Conservation (phyloP, 495 filamentous ascomycete genomes). For the Penicillium ucsense region DNA sequence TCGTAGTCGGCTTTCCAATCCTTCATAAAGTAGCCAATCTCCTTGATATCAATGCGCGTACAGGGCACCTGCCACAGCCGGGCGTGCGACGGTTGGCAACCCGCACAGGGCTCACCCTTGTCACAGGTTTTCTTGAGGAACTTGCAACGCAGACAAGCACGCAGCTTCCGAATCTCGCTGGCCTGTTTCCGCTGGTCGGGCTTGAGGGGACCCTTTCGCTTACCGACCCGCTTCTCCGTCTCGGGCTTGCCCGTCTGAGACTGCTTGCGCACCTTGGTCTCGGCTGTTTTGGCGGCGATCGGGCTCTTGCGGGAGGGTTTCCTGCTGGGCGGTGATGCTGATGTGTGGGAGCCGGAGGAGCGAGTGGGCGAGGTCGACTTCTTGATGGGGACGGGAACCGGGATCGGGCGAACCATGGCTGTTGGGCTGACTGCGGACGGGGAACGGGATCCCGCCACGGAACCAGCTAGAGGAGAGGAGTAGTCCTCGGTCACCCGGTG, state of each 20-base stretch:
- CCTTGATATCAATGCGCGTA: conserved; percentile 93
- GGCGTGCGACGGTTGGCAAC: conserved; percentile 86
- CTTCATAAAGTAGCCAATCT: conserved; percentile 95
- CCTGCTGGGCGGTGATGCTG: conserved; percentile 56
- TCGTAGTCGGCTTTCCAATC: conserved; percentile 95
- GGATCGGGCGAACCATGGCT: conserved; percentile 49
- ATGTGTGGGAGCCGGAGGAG: conserved; percentile 49
- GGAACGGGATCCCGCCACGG: conserved; percentile 32
- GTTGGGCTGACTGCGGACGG: conserved; percentile 55
- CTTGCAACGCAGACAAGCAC: conserved; percentile 90
- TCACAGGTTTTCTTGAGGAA: conserved; percentile 98
- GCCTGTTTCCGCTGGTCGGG: conserved; percentile 94
- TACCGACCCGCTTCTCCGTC: conserved; percentile 81
- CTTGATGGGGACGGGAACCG: conserved; percentile 62
- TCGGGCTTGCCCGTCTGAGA: conserved; percentile 66
- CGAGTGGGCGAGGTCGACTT: conserved; percentile 49
- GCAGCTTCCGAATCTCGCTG: conserved; percentile 83
- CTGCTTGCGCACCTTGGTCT: conserved; percentile 68
- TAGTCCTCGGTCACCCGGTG: conserved; percentile 24
- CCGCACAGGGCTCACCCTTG: conserved; percentile 85
- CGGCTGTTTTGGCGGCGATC: conserved; percentile 63
- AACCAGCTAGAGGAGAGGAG: conserved; percentile 21
- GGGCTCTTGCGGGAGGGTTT: conserved; percentile 67
- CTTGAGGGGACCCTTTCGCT: conserved; percentile 73
- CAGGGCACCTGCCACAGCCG: conserved; percentile 92